These are phyloP conservation scores for Didymella keratinophila DNA, from an alignment of 2,329 filamentous ascomycete species.

Conservation along the genomic window DNA sequence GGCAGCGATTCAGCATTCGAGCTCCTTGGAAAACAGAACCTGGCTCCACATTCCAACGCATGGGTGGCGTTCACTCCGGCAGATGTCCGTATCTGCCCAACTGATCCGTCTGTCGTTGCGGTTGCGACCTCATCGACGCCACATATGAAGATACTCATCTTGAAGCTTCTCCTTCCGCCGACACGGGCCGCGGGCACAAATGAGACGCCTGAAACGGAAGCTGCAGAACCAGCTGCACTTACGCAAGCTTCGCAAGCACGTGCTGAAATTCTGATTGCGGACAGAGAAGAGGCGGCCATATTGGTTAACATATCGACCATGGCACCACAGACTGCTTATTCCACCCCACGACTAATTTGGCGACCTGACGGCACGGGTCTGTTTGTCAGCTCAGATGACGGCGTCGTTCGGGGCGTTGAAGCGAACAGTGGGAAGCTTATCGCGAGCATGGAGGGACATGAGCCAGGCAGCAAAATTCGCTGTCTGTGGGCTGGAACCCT, in stretches of 20 bases:
- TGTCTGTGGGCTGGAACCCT: constrained; percentile 65
- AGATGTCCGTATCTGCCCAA: constrained; percentile 63
- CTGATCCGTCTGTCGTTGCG: constrained; percentile 63
- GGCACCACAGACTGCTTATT: constrained; percentile 70
- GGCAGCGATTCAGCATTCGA: constrained; percentile 21
- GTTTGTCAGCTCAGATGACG: constrained; percentile 72
- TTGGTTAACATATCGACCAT: constrained; percentile 65
- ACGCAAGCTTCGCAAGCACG: constrained; percentile 63
- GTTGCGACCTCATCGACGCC: constrained; percentile 68
- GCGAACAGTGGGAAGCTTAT: constrained; percentile 65
- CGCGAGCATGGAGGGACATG: constrained; percentile 61
- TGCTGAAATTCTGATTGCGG: constrained; percentile 60
- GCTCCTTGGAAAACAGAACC: constrained; percentile 65
- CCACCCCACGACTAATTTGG: constrained; percentile 69
- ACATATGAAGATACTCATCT: constrained; percentile 69
- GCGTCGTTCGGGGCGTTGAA: constrained; percentile 67
- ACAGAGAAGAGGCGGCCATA: constrained; percentile 68
- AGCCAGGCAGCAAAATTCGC: constrained; percentile 65
- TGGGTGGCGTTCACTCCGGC: constrained; percentile 70
- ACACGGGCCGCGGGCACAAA: constrained; percentile 18
- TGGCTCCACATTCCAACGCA: constrained; percentile 69
- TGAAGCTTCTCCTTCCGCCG: constrained; percentile 63
- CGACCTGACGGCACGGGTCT: constrained; percentile 67
- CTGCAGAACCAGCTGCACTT: constrained; percentile 23
- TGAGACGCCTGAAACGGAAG: constrained; percentile 13